Evolutionary conservation across 2,329 filamentous ascomycete species (phyloP), one percentile per base, ranked within the genome.

Genomic region (Fusarium longipes): DNA sequence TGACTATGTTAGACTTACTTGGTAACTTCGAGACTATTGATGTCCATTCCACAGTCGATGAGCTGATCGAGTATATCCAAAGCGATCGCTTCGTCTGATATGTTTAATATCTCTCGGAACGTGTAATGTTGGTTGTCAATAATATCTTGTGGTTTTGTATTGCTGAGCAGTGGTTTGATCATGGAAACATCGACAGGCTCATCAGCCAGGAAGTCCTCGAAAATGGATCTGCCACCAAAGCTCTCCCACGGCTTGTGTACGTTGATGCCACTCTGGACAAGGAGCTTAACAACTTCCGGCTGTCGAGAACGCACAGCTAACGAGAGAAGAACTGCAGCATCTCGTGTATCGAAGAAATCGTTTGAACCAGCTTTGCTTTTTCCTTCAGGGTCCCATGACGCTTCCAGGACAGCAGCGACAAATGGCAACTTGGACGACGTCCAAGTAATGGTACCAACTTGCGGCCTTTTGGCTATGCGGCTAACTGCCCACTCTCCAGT

Each of bases 401-500:
- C 40, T n/a, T 59, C 45, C 3, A 73, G 22, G 25, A 69, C 20
- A 0, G 58, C 42, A 2, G 42, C 29, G 24, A 71, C 38, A 7
- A 70, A 67, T 3, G 61, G 54, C 3, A 71, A 59, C 5, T 71
- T 56, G 53, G 62, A 68, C 5, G 36, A 20, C 12, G 62, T 29
- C 71, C 65, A 72, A 7, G 10, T 52, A 44, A 14, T 12, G 4
- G 45, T 14, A 2, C 35, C 32, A 3, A 43, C 24, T 43, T 36
- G 29, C 14, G 22, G 40, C 25, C 48, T 59, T 22, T 53, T 40
- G n/a, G 55, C 39, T 25, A 73, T 59, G 15, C 59, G 57, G 17
- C 51, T 39, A 10, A 73, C 30, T 2, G 68, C 70, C 58, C 66
- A 70, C 15, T 58, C 32, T 2, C 53, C 65, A 10, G 54, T 68